Evolutionary conservation across 2,329 filamentous ascomycete species (phyloP).

Genomic region (Monosporascus sp.): DNA sequence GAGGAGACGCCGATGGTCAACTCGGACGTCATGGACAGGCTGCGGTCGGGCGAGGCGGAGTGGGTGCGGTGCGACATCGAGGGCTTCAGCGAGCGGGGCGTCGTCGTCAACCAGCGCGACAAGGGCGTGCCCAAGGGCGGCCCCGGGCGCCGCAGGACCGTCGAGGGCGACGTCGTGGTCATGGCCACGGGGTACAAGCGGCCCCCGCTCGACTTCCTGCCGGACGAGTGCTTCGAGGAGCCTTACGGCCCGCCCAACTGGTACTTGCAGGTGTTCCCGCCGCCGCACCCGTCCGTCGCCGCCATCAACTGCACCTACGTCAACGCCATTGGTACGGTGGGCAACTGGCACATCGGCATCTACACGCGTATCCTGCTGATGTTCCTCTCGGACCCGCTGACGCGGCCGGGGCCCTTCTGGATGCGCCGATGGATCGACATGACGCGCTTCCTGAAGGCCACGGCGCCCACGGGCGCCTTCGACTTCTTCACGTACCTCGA

Average conservation of each 20-base stretch:
- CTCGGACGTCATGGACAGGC: slow-evolving; percentile 69
- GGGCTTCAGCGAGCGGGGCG: slow-evolving; percentile 55
- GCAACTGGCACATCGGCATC: slow-evolving; percentile 86
- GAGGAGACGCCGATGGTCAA: slow-evolving; percentile 86
- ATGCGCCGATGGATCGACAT: slow-evolving; percentile 87
- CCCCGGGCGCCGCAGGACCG: slow-evolving; percentile 58
- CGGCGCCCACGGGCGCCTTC: slow-evolving; percentile 69
- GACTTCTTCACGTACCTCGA: slow-evolving; percentile 89
- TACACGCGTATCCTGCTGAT: slow-evolving; percentile 82
- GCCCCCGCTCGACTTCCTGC: slow-evolving; percentile 68
- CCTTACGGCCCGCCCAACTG: slow-evolving; percentile 77
- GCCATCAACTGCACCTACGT: slow-evolving; percentile 79
- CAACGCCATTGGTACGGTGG: slow-evolving; percentile 73
- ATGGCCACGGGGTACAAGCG: slow-evolving; percentile 80
- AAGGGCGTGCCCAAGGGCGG: slow-evolving; percentile 72
- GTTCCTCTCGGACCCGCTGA: slow-evolving; percentile 76
- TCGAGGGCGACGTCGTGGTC: slow-evolving; percentile 71
- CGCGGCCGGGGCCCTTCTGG: slow-evolving; percentile 63
- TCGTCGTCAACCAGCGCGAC: slow-evolving; percentile 65
- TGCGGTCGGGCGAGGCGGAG: slow-evolving; percentile 64
- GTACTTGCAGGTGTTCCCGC: slow-evolving; percentile 85
- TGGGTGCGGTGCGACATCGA: slow-evolving; percentile 81
- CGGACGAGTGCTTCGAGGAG: slow-evolving; percentile 64
- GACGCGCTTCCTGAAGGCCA: slow-evolving; percentile 64
- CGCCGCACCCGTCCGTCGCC: slow-evolving; percentile 64